Percentiles rank a stretch among this genome's conserved stretches.
phyloP scores from a whole-genome alignment of 2,329 filamentous ascomycete species.

The Diaporthe capsici region DNA sequence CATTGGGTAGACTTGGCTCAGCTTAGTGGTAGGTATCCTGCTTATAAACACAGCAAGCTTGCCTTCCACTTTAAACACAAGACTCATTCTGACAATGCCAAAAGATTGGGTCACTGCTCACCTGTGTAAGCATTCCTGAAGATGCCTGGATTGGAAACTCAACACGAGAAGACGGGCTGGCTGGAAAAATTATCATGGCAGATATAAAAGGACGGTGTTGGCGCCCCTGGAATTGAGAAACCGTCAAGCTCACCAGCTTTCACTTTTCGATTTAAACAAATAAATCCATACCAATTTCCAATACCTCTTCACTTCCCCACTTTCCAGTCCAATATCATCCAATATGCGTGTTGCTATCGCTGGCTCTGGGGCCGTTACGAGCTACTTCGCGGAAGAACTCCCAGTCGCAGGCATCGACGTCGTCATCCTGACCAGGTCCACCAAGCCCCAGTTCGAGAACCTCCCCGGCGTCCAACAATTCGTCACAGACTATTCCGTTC shows the following conservation, averaged over 20 bases:
- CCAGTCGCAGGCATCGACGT: neutral
- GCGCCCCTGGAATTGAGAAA: neutral
- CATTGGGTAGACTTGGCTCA: neutral
- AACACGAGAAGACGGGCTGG: neutral
- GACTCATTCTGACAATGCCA: neutral
- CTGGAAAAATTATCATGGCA: neutral
- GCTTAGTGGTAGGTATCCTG: neutral
- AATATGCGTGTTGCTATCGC: constrained; percentile 3
- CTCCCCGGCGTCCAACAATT: neutral
- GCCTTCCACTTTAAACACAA: neutral
- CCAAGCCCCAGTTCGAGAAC: neutral
- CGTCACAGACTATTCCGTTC: neutral
- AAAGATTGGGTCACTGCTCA: neutral
- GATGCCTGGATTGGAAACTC: neutral
- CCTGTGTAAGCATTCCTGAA: too few species aligned
- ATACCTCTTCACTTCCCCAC: accelerated
- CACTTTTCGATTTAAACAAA: neutral
- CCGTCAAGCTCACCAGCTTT: too few species aligned
- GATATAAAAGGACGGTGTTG: neutral
- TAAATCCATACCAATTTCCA: too few species aligned
- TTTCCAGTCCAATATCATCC: neutral
- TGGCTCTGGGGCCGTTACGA: neutral
- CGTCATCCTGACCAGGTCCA: neutral
- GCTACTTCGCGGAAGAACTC: neutral
- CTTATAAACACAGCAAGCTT: neutral